Evolutionary conservation across 2,329 filamentous ascomycete genomes (phyloP), one percentile per base, ranked within the genome.

Genomic region (Mycosphaerelloides madeirae): DNA sequence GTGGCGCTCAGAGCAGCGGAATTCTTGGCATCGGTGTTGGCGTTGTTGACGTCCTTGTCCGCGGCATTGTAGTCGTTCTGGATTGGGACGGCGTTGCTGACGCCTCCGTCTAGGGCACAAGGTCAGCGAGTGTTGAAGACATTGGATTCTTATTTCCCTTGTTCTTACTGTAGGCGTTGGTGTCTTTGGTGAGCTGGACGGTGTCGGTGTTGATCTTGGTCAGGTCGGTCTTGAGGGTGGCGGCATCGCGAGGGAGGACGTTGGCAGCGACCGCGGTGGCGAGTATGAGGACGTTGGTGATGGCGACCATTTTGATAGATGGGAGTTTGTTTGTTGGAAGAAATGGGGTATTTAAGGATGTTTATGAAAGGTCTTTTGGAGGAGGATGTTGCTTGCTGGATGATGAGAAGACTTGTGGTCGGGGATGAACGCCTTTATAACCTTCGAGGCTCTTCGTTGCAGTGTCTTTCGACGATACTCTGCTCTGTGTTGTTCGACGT

Each of bases 151-250:
- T n/a, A n/a, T n/a, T n/a, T n/a, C n/a, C n/a, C n/a, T n/a, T n/a
- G n/a, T n/a, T n/a, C n/a, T n/a, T n/a, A n/a, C n/a, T 40, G 52
- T 53, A 55, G 37, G 38, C 25, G 47, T 51, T 48, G 40, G 43
- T 41, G 9, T 43, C 38, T 6, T 38, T 14, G 38, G 48, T 53
- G 41, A 53, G 38, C 19, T 35, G 29, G 29, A 41, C 33, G 28
- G 48, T 49, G 42, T 53, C 47, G 31, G 32, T 37, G 45, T 53
- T 49, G 47, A 55, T 53, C 34, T 16, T 48, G 32, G 38, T 31
- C 28, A 52, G 44, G 41, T 48, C 44, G n/a, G 38, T 19, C 14
- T 47, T 29, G 48, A 47, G 35, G 6, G 36, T 40, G 14, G 43
- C 41, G 13, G 43, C 40, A 28, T 52, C 46, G 31, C 46, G 49